Base-by-base conservation (phyloP, 2,329 filamentous ascomycete species). In the Colletotrichum sp. region DNA sequence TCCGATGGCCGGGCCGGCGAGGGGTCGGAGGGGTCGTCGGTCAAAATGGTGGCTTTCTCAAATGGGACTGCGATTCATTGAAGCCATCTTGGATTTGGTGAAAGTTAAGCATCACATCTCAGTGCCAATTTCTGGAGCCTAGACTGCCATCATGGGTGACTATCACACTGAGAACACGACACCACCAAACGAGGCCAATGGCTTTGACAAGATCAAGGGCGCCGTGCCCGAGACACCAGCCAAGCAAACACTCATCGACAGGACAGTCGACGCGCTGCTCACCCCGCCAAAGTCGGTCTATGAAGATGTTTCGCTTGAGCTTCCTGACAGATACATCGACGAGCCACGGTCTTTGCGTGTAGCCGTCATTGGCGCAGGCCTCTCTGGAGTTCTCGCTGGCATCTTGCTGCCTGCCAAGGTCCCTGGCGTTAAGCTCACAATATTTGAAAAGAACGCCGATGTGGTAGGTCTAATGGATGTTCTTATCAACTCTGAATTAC, bases 371-470 rank as follows among this genome's bases (percentile, higher is more conserved):
- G 93, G 93, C 2, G 92, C 91, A 11, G 93, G 93, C 1, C 83
- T 94, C 1, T 83, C 91, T 1, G 93, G 93, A 5, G 88, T 94
- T 44, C 89, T 90, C 6, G 91, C 93, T 2, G 94, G 93, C 1
- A 87, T 92, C 9, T 83, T 95, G 11, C 85, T 96, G 1, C 93
- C 93, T 0, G 88, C 86, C 12, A 95, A 95, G 78, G 90, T 95
- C 0, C 93, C 94, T 0, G 89, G 89, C 0, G 89, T 95, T 64
- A 85, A 94, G 60, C 83, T 95, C 74, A 90, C 88, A 1, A 91
- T 94, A 48, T 91, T 91, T 69, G 93, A 94, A 80, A 94, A 94
- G 84, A 94, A 94, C 78, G 80, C 85, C 0, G 92, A 94, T 67
- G 88, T 94, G 80, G 92, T 93, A 85, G 79, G 91, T 86, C 7